A percentile compares a stretch with the other conserved stretches of the same genome.
Evolutionary conservation across 805 yeast genomes (phyloP).

Genomic region (Pichia deserticola): DNA sequence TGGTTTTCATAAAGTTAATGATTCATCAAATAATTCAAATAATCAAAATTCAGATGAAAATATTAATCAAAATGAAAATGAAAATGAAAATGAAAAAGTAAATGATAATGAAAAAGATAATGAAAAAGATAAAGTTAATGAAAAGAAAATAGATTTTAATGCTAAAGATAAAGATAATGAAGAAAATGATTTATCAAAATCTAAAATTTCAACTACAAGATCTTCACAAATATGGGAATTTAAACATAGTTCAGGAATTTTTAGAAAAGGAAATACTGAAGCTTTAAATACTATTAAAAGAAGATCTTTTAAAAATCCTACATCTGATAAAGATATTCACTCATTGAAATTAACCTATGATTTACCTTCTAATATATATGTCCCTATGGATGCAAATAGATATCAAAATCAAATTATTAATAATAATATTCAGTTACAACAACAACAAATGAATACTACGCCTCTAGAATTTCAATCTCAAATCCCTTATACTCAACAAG

Average conservation of each 20-base stretch:
- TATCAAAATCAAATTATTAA: not conserved
- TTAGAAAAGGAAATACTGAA: constrained; percentile 75
- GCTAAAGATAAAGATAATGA: not conserved
- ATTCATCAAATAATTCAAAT: constrained; percentile 27
- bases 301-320: constrained; percentile 39
- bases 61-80: no score
- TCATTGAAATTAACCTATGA: constrained; percentile 19
- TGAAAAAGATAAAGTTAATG: not conserved
- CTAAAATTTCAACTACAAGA: no score
- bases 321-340: constrained; percentile 24
- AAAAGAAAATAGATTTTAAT: not conserved
- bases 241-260: constrained; percentile 70
- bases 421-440: constrained; percentile 1
- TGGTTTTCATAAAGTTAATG: constrained; percentile 70
- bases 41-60: not conserved
- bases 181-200: no score
- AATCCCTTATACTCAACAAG: not conserved
- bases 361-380: constrained; percentile 1
- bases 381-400: not conserved
- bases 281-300: constrained; percentile 71
- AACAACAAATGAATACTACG: not conserved
- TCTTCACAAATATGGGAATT: constrained; percentile 63
- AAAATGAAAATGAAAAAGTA: not conserved
- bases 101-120: not conserved
- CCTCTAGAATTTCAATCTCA: not conserved